A percentile compares a stretch with the other conserved stretches of the same genome.
Evolutionary conservation across 2,329 filamentous ascomycete species (phyloP).

Genomic region (Bimuria novae-zelandiae): DNA sequence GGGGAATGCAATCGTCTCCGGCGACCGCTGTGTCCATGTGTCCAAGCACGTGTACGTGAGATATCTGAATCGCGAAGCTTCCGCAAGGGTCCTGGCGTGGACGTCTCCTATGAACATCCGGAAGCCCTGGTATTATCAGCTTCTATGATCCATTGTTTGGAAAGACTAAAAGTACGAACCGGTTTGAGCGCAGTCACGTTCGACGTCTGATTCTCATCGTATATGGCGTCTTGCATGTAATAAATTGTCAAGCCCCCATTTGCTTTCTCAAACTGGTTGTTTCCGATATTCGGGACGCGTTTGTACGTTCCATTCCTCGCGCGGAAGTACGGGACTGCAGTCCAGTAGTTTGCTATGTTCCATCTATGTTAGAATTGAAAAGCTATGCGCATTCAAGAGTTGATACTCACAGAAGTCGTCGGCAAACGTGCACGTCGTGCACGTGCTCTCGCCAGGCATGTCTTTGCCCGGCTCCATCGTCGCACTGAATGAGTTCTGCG

Average conservation of each 20-base stretch:
- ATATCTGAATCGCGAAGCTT: constrained; percentile 46
- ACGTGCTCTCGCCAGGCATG: constrained; percentile 24
- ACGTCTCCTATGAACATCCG: constrained; percentile 24
- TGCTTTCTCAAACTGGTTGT: constrained; percentile 21
- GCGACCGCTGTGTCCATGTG: constrained; percentile 11
- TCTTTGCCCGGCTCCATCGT: constrained; percentile 23
- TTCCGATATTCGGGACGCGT: constrained; percentile 22
- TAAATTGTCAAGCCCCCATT: constrained; percentile 23
- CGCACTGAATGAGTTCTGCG: constrained; percentile 28
- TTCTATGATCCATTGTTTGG: neutral
- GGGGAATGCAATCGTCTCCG: constrained; percentile 49
- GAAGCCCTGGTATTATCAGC: constrained; percentile 5
- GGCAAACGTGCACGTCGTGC: constrained; percentile 21
- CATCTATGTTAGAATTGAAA: neutral
- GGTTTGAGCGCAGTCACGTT: constrained; percentile 25
- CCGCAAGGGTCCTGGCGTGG: constrained; percentile 30
- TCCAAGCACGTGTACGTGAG: constrained; percentile 51
- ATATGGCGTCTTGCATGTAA: constrained; percentile 26
- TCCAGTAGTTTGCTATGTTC: constrained; percentile 21
- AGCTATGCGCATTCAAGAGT: too few species aligned
- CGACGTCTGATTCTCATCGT: constrained; percentile 17
- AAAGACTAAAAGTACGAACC: constrained; percentile 11
- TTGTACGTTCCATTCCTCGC: constrained; percentile 20
- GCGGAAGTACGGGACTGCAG: constrained; percentile 22
- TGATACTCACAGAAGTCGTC: constrained; percentile 20